Percentiles rank a stretch among this genome's conserved stretches.
phyloP scores from a whole-genome alignment of 1,284 basidiomycete species.

The Caloboletus firmus region DNA sequence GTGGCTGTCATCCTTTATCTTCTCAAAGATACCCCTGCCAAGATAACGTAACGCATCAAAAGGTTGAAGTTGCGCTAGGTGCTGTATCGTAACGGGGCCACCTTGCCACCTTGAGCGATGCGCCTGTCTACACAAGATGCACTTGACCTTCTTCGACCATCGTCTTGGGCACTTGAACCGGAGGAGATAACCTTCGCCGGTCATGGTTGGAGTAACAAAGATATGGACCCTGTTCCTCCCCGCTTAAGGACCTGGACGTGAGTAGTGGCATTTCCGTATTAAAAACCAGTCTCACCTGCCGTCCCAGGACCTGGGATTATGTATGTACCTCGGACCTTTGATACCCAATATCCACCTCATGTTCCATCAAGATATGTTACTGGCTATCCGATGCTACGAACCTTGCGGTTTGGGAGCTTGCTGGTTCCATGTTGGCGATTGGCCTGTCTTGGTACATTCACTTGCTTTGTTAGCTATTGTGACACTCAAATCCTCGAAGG shows the following conservation, averaged over 20 bases:
- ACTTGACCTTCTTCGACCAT: constrained; percentile 28
- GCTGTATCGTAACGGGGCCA: not conserved
- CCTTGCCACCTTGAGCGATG: constrained; percentile 14
- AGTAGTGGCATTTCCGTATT: constrained; percentile 9
- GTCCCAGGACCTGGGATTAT: constrained; percentile 30
- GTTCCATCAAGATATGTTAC: constrained; percentile 26
- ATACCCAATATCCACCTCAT: not conserved
- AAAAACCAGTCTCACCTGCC: not conserved
- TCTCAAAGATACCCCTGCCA: not conserved
- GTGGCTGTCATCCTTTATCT: constrained; percentile 9
- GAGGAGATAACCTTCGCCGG: constrained; percentile 53
- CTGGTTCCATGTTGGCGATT: constrained; percentile 51
- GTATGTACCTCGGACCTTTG: constrained; percentile 14
- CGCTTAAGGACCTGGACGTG: constrained; percentile 58
- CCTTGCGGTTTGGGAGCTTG: constrained; percentile 46
- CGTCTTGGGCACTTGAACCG: constrained; percentile 48
- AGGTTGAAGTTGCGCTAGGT: not conserved
- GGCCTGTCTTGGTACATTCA: constrained; percentile 51
- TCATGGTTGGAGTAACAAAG: constrained; percentile 67
- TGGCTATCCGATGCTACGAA: constrained; percentile 47
- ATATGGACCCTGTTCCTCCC: constrained; percentile 75
- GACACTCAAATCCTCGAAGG: constrained; percentile 31
- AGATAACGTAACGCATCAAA: constrained; percentile 11
- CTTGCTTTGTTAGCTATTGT: not conserved
- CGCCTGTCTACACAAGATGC: constrained; percentile 1